Base-by-base conservation (phyloP, 2,329 filamentous ascomycete species). In the Monascus ruber region DNA sequence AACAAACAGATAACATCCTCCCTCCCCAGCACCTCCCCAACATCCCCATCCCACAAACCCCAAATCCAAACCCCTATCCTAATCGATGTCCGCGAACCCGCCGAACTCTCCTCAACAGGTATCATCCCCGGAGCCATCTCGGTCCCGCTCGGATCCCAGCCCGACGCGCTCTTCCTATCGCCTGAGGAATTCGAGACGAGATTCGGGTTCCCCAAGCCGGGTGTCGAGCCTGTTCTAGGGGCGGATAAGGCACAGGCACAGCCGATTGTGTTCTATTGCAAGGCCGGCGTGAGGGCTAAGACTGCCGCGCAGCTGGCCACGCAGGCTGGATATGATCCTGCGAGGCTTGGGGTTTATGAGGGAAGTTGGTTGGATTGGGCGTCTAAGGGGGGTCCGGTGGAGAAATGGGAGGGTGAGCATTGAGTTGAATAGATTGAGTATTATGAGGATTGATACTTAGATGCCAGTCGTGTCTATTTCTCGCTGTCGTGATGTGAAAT, bases 261-360 rank as follows among this genome's bases (percentile, higher is more conserved):
- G 8, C 53, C 59, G 36, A 51, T 94, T 9, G 72, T 96, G 4
- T 91, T 96, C 54, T 96, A 94, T 63, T 98, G 91, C 66, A 93
- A 86, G 67, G 81, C 88, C 0, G 91, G 91, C 2, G 85, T 96
- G 47, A 72, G 91, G 56, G 86, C 85, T 50, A 70, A 72, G 34
- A 76, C 83, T 1, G 88, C 88, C 5, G 87, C 87, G 5, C 72
- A 74, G 47, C 62, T 95, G 59, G 91, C 91, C 26, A 69, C 71
- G 51, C 74, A 83, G 56, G 81, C 79, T 2, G 89, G 89, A 6
- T 96, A 84, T 72, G 63, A 65, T 36, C 74, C 72, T 5, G 76
- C 84, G 0, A 77, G 76, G 42, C 46, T 71, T 10, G 66, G 65
- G 9, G 68, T 72, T 51, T 73, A 71, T 59, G 49, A 56, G 31